A percentile compares a stretch with the other conserved stretches of the same genome.
Conservation (phyloP, 345 rosid genomes). For the Aegle marmelos region DNA sequence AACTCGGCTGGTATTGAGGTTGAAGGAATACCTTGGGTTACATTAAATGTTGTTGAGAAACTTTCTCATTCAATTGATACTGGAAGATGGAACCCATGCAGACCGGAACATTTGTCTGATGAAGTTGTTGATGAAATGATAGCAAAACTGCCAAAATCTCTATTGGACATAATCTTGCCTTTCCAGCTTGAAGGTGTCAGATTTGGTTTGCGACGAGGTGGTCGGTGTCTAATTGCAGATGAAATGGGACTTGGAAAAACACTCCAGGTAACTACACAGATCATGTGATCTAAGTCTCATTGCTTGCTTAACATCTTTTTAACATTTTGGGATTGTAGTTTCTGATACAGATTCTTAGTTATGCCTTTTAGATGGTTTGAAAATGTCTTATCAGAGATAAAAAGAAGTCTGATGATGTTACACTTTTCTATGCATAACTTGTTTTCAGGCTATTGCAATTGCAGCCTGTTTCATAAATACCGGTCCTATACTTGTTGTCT, state of each 20-base stretch:
- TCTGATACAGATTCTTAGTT: background rate
- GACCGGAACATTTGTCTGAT: constrained; percentile 72
- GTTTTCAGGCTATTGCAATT: constrained; percentile 81
- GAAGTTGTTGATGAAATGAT: constrained; percentile 63
- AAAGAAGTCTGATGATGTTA: constrained; percentile 9
- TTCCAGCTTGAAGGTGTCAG: constrained; percentile 86
- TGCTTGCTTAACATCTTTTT: background rate
- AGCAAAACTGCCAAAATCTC: constrained; percentile 52
- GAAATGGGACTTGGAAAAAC: constrained; percentile 99
- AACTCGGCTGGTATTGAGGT: constrained; percentile 48
- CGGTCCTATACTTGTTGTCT: constrained; percentile 85
- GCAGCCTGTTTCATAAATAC: constrained; percentile 78
- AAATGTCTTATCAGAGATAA: background rate
- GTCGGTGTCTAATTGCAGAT: constrained; percentile 92
- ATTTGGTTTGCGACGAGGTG: constrained; percentile 83
- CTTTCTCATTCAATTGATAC: constrained; percentile 50
- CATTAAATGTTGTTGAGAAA: constrained; percentile 66
- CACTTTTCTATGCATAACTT: constrained; percentile 14
- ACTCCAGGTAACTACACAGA: constrained; percentile 56
- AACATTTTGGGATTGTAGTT: background rate
- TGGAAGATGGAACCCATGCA: constrained; percentile 70
- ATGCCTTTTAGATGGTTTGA: constrained; percentile 1
- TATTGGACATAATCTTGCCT: constrained; percentile 65
- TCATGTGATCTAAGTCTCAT: background rate
- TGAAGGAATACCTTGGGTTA: constrained; percentile 75